These are phyloP conservation scores for Pisolithus tinctorius DNA, from an alignment of 768 basidiomycete genomes.

Conservation along the genomic window DNA sequence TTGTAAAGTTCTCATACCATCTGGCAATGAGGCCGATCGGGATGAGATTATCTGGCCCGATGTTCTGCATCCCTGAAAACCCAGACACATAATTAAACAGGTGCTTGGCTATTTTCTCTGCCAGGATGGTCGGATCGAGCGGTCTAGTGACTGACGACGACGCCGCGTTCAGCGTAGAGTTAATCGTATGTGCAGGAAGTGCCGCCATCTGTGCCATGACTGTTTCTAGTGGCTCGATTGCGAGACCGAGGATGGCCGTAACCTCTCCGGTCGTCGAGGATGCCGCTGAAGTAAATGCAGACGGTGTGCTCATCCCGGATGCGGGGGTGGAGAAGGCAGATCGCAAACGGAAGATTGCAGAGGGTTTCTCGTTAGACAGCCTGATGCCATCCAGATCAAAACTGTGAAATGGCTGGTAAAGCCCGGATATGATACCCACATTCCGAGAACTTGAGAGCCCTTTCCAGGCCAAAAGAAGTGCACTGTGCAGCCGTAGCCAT, in stretches of 20 bases:
- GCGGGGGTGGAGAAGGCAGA: conserved; percentile 44
- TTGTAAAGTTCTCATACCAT: conserved; percentile 67
- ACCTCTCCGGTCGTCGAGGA: conserved; percentile 38
- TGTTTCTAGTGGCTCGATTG: conserved; percentile 65
- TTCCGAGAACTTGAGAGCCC: conserved; percentile 81
- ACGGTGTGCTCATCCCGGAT: conserved; percentile 24
- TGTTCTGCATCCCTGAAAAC: conserved; percentile 39
- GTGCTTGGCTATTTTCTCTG: conserved; percentile 67
- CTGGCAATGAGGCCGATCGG: conserved; percentile 57
- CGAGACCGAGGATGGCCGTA: conserved; percentile 70
- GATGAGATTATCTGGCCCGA: conserved; percentile 47
- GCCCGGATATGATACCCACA: conserved; percentile 41
- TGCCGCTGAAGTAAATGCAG: conserved; percentile 25
- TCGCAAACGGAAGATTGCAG: conserved; percentile 79
- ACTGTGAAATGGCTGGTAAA: not conserved
- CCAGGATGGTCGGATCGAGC: conserved; percentile 47
- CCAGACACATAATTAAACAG: conserved; percentile 71
- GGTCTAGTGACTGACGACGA: conserved; percentile 16
- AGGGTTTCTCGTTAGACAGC: conserved; percentile 86
- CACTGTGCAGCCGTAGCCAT: conserved; percentile 77
- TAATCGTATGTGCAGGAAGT: conserved; percentile 30
- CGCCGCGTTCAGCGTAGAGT: conserved; percentile 17
- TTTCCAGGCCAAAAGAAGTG: conserved; percentile 85
- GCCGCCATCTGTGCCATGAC: conserved; percentile 53
- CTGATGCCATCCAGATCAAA: conserved; percentile 29